phyloP scores from a whole-genome alignment of 345 rosid genomes.

The Streptanthus diversifolius region DNA sequence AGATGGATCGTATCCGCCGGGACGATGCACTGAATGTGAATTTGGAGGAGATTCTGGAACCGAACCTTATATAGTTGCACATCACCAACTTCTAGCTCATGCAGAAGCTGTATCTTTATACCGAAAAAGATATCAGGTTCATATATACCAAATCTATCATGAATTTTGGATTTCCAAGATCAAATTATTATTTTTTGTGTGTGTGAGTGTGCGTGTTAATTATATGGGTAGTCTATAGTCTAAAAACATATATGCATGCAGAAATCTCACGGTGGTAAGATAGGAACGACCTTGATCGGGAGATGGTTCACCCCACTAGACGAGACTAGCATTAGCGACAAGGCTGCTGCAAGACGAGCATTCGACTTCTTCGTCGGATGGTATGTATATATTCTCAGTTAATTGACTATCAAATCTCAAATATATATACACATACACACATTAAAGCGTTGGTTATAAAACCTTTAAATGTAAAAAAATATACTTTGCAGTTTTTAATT shows the following conservation, averaged over 20 bases:
- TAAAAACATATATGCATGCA: too few species aligned
- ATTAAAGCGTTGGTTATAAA: too few species aligned
- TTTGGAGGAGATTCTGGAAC: neutral
- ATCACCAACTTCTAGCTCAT: constrained; percentile 2
- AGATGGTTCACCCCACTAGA: constrained; percentile 19
- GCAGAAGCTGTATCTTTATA: neutral
- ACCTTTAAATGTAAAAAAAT: too few species aligned
- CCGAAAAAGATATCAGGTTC: neutral
- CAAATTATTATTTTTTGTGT: too few species aligned
- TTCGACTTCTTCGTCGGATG: constrained; percentile 28
- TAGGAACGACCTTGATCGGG: constrained; percentile 9
- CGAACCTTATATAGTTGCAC: neutral
- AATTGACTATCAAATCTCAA: neutral
- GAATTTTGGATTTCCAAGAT: too few species aligned
- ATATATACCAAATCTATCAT: too few species aligned
- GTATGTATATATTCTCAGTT: neutral
- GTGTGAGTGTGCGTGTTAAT: too few species aligned
- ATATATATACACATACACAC: too few species aligned
- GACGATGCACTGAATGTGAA: neutral
- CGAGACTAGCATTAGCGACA: neutral
- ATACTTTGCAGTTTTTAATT: too few species aligned
- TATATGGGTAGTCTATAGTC: too few species aligned
- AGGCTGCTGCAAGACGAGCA: constrained; percentile 21
- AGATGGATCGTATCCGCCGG: neutral
- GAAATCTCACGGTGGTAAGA: constrained; percentile 16